Evolutionary conservation across 345 rosid species (phyloP), one percentile per base, ranked within the genome.

Genomic region (Brassica napus): DNA sequence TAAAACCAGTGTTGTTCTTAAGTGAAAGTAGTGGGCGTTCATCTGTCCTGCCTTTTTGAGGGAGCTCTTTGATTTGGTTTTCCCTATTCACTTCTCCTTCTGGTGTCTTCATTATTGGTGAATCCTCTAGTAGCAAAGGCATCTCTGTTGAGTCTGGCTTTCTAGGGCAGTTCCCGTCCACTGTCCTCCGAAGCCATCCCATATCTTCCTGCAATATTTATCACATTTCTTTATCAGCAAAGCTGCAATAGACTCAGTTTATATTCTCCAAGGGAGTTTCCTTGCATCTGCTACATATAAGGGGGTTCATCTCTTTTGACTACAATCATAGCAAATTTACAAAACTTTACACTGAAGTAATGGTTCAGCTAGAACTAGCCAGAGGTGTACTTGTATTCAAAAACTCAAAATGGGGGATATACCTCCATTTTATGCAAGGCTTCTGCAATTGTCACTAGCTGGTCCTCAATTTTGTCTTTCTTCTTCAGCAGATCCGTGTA

Each of bases 1-100:
- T 87, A 87, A 95, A 93, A 58, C 93, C 96, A 69, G 89, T 88
- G 83, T 84, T 93, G 77, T 72, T 68, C 68, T 67, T 68, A 10
- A 73, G 69, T 49, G 77, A 72, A 10, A 66, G 82, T 55, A 76
- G 76, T 64, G 88, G 86, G 39, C 85, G 79, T 47, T 87, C 86
- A 42, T 79, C 88, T 74, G 81, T 86, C 81, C 85, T 92, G 31
- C 70, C 35, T 34, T 54, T 66, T 60, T 61, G 65, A 16, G 74
- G 69, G 55, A 61, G 23, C 18, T 9, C 31, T 67, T 32, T 65
- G 31, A 28, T 3, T 34, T 73, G 35, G 71, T 75, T 68, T 70
- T 70, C 55, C n/a, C 14, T 26, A 35, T 78, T 65, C 15, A 16
- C 78, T 74, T 74, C 75, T 59, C 23, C 82, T 47, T 75, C 73